Percentiles rank a stretch among this genome's conserved stretches.
These are phyloP conservation scores for Prunella vulgaris DNA, from an alignment of 257 asterid genomes.

Conservation along the genomic window DNA sequence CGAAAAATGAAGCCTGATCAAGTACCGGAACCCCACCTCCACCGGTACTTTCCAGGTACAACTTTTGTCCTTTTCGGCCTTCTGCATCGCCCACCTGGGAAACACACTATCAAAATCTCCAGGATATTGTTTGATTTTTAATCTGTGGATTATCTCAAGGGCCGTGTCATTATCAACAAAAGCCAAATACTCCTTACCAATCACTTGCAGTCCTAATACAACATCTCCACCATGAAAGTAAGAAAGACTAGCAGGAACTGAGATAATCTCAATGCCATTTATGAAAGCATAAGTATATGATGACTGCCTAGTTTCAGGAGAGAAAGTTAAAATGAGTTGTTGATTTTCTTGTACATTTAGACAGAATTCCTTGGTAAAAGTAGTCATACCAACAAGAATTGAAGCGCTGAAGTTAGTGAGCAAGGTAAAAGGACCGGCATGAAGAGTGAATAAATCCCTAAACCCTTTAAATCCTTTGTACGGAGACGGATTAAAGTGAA, in stretches of 20 bases:
- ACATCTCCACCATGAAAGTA: constrained; percentile 1
- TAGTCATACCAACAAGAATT: not conserved
- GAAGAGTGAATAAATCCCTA: constrained; percentile 20
- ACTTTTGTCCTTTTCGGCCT: constrained; percentile 5
- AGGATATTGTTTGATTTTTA: constrained; percentile 21
- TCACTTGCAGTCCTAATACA: constrained; percentile 7
- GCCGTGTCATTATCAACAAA: constrained; percentile 38
- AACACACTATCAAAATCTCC: constrained; percentile 27
- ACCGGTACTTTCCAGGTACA: constrained; percentile 36
- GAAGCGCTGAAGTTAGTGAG: constrained; percentile 25
- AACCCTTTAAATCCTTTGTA: constrained; percentile 15
- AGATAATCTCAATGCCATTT: constrained; percentile 22
- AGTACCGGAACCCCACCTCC: constrained; percentile 43
- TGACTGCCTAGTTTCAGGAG: not conserved
- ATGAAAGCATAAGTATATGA: constrained; percentile 16
- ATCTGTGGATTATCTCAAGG: constrained; percentile 31
- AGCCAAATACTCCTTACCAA: constrained; percentile 19
- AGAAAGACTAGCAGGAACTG: constrained; percentile 13
- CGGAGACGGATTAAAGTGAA: constrained; percentile 17
- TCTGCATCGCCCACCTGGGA: constrained; percentile 24
- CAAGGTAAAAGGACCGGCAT: constrained; percentile 20
- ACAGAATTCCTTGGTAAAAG: constrained; percentile 21
- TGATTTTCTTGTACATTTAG: constrained; percentile 5
- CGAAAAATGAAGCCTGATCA: constrained; percentile 45
- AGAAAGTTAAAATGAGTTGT: constrained; percentile 3